Evolutionary conservation across 768 basidiomycete species (phyloP), one percentile per base, ranked within the genome.

Genomic region (Leccinum disarticulatum): DNA sequence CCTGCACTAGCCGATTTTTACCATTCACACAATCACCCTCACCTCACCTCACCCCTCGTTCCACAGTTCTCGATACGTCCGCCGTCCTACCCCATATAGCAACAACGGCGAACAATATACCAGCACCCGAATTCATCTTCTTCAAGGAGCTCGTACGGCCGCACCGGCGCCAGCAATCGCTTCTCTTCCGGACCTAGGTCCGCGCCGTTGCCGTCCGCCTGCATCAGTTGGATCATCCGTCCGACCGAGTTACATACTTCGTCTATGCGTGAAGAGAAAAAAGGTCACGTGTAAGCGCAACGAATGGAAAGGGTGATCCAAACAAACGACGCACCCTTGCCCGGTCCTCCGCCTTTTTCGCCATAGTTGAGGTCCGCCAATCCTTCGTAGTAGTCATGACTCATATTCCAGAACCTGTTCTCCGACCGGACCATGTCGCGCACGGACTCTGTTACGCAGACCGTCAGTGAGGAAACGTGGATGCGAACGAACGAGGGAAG

Each of bases 181-280:
- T 53, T 59, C 13, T 59, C 56, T 13, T 52, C 55, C 14, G 4
- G n/a, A 22, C 9, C 5, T n/a, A 22, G 43, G 19, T 51, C 50
- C 10, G 53, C 55, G 27, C 54, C 58, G 9, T 15, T 27, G 4
- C 65, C 62, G 0, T 41, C 46, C 28, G 49, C 58, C 33, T 72
- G 66, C 61, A 68, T 63, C 15, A 52, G 8, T 51, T 55, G 63
- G 49, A 71, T 68, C 70, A 71, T 58, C 17, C 33, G 52, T 11
- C 68, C 60, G 15, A 71, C 60, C 1, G 64, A 61, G 27, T 63
- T 57, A 41, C 66, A 69, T 13, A 71, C 70, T 52, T 70, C 70
- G 1, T 50, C 69, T 70, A 57, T n/a, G 19, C 17, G 25, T 58
- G 6, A 6, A 19, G 41, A 46, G 10, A 19, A 49, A 14, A 22